Percentiles rank a stretch among this genome's conserved stretches.
Conservation (phyloP, 2,329 filamentous ascomycete genomes). For the Penicillium sp. region DNA sequence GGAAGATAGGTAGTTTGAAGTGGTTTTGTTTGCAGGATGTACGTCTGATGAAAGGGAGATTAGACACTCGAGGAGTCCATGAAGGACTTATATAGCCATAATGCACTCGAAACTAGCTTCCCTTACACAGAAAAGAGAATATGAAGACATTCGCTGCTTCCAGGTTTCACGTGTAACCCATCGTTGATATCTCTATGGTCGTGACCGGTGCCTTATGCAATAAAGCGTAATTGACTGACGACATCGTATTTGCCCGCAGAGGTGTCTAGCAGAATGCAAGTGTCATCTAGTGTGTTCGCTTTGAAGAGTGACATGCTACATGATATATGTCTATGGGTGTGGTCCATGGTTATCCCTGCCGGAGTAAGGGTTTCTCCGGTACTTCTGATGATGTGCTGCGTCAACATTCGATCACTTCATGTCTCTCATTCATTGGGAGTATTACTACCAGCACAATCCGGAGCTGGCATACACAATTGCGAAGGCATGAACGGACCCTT, state of each 20-base stretch:
- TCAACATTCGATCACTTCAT: constrained; percentile 18
- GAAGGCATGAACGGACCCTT: background rate
- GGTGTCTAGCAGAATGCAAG: background rate
- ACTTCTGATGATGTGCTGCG: constrained; percentile 13
- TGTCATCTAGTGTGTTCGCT: background rate
- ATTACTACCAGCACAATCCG: background rate
- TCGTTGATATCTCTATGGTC: background rate
- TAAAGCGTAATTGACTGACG: background rate
- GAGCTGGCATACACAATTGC: background rate
- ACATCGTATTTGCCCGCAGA: background rate
- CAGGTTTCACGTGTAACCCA: background rate
- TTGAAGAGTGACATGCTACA: background rate
- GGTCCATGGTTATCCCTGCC: background rate
- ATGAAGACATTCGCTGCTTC: background rate
- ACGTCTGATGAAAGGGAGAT: background rate
- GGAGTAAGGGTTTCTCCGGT: constrained; percentile 14
- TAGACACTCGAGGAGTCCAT: background rate
- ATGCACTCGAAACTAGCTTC: background rate
- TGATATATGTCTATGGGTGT: too few species aligned
- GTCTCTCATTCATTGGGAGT: background rate
- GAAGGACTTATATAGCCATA: background rate
- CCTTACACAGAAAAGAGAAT: background rate
- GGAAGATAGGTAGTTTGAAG: background rate
- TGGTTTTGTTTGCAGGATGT: background rate
- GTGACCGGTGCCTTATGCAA: background rate